These are phyloP conservation scores for Rosa rugosa DNA, from an alignment of 306 rosid species.

Conservation along the genomic window DNA sequence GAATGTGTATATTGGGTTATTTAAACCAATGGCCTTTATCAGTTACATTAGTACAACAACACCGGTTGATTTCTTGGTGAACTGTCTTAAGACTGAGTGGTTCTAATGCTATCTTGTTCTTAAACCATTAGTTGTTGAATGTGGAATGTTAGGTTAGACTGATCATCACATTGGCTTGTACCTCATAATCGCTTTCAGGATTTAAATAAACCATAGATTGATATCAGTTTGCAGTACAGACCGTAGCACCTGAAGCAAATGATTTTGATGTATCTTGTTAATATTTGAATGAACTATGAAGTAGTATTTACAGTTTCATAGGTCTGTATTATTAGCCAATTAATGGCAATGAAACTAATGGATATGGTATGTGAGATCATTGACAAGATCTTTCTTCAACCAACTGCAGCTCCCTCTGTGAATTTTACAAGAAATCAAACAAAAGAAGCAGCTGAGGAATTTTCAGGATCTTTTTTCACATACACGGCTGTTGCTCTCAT, in stretches of 20 bases:
- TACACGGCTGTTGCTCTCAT: constrained; percentile 48
- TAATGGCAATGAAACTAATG: neutral
- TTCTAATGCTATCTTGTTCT: neutral
- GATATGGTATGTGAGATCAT: neutral
- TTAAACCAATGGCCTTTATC: neutral
- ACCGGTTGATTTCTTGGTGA: neutral
- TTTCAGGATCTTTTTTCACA: constrained; percentile 53
- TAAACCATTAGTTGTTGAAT: neutral
- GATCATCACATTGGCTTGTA: neutral
- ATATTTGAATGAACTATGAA: neutral
- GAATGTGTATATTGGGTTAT: neutral
- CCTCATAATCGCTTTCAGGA: neutral
- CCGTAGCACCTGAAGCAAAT: neutral
- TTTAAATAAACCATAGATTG: neutral
- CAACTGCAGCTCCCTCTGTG: constrained; percentile 53
- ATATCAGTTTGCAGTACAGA: neutral
- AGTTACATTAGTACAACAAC: neutral
- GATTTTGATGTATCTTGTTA: neutral
- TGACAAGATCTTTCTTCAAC: neutral
- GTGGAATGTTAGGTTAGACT: neutral
- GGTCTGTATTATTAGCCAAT: neutral
- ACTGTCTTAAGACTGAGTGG: neutral
- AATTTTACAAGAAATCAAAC: constrained; percentile 30
- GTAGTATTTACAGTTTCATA: neutral
- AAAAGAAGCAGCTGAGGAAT: constrained; percentile 35